These are phyloP conservation scores for Pythium monospermum DNA, from an alignment of 352 stramenopile genomes.

Conservation along the genomic window DNA sequence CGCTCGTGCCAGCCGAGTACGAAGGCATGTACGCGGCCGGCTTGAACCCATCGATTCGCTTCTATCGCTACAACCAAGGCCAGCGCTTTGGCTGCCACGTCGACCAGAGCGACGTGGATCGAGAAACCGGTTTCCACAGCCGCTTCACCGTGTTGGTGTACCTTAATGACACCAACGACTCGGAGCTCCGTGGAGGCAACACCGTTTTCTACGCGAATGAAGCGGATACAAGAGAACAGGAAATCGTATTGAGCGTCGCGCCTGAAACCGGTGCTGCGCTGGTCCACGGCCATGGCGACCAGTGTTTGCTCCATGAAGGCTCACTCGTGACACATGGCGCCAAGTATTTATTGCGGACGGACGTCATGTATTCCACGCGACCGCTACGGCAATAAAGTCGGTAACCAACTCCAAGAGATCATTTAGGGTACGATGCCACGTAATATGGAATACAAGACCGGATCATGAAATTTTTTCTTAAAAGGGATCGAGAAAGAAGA, in stretches of 20 bases:
- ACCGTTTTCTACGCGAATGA: conserved; percentile 76
- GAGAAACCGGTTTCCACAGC: conserved; percentile 59
- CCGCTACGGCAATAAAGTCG: conserved; percentile 14
- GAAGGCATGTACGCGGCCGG: conserved; percentile 60
- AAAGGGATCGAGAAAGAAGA: no score
- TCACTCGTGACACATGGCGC: conserved; percentile 47
- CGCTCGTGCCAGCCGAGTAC: conserved; percentile 48
- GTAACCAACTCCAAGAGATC: conserved; percentile 7
- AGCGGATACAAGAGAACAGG: conserved; percentile 30
- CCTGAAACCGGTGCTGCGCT: conserved; percentile 66
- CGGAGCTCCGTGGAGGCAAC: conserved; percentile 52
- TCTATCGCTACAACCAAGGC: conserved; percentile 67
- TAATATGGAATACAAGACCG: no score
- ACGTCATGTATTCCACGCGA: conserved; percentile 72
- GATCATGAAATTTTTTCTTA: no score
- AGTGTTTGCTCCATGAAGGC: conserved; percentile 74
- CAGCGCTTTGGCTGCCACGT: conserved; percentile 80
- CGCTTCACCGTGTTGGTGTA: conserved; percentile 83
- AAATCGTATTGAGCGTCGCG: conserved; percentile 48
- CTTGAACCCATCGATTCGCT: conserved; percentile 67
- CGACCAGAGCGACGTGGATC: conserved; percentile 81
- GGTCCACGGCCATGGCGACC: conserved; percentile 69
- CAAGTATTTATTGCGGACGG: conserved; percentile 73
- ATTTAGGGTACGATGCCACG: neutral
- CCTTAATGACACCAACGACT: conserved; percentile 71